A percentile compares a stretch with the other conserved stretches of the same genome.
These are phyloP conservation scores for Cladosporium oxysporum DNA, from an alignment of 2,329 filamentous ascomycete genomes.

Conservation along the genomic window DNA sequence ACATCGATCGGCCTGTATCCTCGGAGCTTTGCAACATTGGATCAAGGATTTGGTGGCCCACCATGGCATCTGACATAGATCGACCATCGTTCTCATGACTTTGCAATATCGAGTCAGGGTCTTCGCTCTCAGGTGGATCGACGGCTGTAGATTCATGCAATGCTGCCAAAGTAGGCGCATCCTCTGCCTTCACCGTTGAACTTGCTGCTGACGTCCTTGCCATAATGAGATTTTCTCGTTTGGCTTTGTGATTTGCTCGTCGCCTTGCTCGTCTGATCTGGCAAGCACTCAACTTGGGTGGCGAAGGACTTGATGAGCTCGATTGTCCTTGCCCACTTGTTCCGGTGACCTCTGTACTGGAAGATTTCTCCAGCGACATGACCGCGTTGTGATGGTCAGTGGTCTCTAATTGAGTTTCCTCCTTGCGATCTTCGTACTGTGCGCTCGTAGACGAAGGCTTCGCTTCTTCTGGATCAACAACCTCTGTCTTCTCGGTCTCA, in stretches of 20 bases:
- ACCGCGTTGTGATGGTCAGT: neutral
- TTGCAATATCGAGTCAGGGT: neutral
- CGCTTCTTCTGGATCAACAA: neutral
- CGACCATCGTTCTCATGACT: neutral
- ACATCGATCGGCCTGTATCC: neutral
- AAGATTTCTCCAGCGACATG: neutral
- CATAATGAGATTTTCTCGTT: neutral
- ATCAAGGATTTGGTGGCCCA: neutral
- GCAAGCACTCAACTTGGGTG: neutral
- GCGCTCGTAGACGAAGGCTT: neutral
- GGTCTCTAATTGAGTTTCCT: neutral
- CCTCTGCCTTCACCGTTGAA: neutral
- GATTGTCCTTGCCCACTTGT: neutral
- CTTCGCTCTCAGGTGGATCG: neutral
- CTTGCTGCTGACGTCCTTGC: neutral
- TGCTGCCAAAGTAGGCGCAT: neutral
- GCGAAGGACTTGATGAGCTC: neutral
- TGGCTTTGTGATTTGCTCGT: neutral
- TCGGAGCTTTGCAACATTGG: neutral
- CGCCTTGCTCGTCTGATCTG: neutral
- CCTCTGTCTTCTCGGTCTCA: neutral
- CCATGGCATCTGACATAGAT: conserved; percentile 2
- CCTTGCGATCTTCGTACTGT: neutral
- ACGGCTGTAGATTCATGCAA: neutral
- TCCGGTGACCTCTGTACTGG: neutral